These are phyloP conservation scores for Leccinellum luteum DNA, from an alignment of 768 basidiomycete genomes.

Conservation along the genomic window DNA sequence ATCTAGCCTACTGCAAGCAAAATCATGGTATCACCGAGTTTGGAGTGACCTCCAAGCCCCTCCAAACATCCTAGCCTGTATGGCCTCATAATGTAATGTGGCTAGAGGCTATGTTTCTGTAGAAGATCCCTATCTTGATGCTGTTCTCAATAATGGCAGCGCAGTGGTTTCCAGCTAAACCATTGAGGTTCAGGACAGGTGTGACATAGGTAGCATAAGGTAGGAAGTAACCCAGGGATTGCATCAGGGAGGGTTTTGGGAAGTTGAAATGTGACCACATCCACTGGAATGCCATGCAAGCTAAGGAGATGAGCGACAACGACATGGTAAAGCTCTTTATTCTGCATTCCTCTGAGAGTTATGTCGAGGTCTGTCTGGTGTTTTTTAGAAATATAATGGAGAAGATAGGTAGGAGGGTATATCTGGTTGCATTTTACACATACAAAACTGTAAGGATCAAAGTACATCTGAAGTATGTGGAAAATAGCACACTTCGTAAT, in stretches of 20 bases:
- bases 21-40: background rate
- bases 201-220: too few species aligned
- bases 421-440: background rate
- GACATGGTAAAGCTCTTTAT: too few species aligned
- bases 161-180: too few species aligned
- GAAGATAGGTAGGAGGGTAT: background rate
- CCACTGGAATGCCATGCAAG: too few species aligned
- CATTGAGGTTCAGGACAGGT: too few species aligned
- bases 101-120: background rate
- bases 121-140: background rate
- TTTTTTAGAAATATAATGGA: too few species aligned
- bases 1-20: background rate
- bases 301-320: too few species aligned
- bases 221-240: too few species aligned
- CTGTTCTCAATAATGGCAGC: background rate
- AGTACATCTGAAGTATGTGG: background rate
- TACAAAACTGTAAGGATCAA: background rate
- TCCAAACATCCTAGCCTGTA: background rate
- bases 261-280: too few species aligned
- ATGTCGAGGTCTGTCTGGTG: too few species aligned
- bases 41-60: background rate
- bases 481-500: background rate
- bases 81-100: background rate
- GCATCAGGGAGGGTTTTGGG: too few species aligned
- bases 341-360: too few species aligned